These are phyloP conservation scores for Leccinum longicurvipes DNA, from an alignment of 768 basidiomycete genomes.

Conservation along the genomic window DNA sequence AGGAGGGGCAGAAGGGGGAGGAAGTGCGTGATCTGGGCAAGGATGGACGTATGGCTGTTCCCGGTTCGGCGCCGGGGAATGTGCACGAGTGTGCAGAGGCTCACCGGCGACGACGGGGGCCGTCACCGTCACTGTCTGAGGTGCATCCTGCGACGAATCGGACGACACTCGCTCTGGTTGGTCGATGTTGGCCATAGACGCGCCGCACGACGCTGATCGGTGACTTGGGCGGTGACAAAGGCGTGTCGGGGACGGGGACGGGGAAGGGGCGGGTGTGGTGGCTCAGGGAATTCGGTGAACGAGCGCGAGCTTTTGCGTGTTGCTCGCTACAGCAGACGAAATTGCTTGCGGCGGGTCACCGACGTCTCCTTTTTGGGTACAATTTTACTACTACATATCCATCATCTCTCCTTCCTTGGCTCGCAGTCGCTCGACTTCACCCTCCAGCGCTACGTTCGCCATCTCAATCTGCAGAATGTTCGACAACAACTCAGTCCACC, in stretches of 20 bases:
- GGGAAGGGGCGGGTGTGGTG: neutral
- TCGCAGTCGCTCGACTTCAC: conserved; percentile 64
- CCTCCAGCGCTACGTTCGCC: conserved; percentile 87
- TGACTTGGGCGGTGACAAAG: conserved; percentile 14
- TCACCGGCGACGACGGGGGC: conserved; percentile 4
- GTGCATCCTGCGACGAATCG: conserved; percentile 36
- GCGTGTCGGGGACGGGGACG: conserved; percentile 4
- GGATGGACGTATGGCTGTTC: conserved; percentile 11
- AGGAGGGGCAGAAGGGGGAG: conserved; percentile 1
- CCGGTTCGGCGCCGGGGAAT: conserved; percentile 15
- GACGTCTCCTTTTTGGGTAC: conserved; percentile 28
- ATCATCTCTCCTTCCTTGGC: conserved; percentile 61
- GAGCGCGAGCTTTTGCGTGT: conserved; percentile 3
- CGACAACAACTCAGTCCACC: conserved; percentile 93
- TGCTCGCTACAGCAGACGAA: conserved; percentile 15
- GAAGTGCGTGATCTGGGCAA: conserved; percentile 18
- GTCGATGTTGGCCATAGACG: conserved; percentile 77
- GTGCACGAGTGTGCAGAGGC: conserved; percentile 9
- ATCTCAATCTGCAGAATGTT: conserved; percentile 91
- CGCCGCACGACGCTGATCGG: conserved; percentile 58
- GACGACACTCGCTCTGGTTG: conserved; percentile 42
- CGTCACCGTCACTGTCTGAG: conserved; percentile 3
- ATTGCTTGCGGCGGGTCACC: conserved; percentile 11
- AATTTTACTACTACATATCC: conserved; percentile 19
- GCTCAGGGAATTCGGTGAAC: conserved; percentile 5